Evolutionary conservation across 805 yeast species (phyloP), one percentile per base, ranked within the genome.

Genomic region (Ogataea henricii): DNA sequence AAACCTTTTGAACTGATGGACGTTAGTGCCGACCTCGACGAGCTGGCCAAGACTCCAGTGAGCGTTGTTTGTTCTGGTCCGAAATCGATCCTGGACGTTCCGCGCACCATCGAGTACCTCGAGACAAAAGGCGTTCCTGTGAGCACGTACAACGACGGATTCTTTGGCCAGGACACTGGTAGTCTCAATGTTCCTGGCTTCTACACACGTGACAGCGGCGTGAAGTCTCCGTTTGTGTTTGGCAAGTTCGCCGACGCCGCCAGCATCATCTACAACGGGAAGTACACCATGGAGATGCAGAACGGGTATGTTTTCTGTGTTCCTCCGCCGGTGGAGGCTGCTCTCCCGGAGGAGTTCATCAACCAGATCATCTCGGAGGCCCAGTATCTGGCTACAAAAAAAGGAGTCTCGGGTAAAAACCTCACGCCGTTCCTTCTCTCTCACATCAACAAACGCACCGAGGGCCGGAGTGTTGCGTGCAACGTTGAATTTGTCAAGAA

Each of bases 41-140:
- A 89, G 61, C 71, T 90, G 45, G 85, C 90, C 1, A 74, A 82
- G 47, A 90, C 96, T 0, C 88, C 91, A 0, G 89, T 89, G 1
- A 82, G 89, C 0, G 96, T 89, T n/a, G 91, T 89, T 8, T 89
- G 96, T 63, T 83, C 96, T 6, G 97, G 97, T 0, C 96, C 96
- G 1, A 89, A 89, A 63, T 82, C 90, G 32, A 89, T 89, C 44
- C 69, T 89, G 47, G 97, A 89, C 59, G 84, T 90, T 46, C 81
- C 77, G 8, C 74, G 85, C 53, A 90, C 97, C 0, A 73, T 89
- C 76, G 97, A 89, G 64, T 88, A 84, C 60, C 71, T 89, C 45
- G 97, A 89, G 64, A 89, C 97, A 0, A 90, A 89, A 66, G 97
- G 97, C 12, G 96, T 89, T 0, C 85, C 85, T 57, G 96, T 89